Evolutionary conservation across 495 filamentous ascomycete genomes (phyloP).

Genomic region (Xylaria intraflava): DNA sequence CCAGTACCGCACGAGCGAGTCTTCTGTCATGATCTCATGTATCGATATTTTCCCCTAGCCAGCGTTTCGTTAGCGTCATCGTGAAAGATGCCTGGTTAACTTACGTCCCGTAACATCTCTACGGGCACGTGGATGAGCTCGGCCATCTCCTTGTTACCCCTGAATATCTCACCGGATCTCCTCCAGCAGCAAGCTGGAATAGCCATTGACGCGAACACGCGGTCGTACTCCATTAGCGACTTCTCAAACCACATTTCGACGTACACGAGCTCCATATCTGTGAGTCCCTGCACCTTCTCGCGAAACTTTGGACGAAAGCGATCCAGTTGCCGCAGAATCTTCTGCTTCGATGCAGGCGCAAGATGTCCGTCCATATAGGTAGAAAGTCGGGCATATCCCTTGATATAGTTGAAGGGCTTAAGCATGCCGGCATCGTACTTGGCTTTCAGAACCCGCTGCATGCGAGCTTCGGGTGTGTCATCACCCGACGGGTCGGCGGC

Average conservation of each 20-base stretch:
- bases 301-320: conserved; percentile 92
- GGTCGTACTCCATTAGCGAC: conserved; percentile 92
- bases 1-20: conserved; percentile 94
- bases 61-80: background rate
- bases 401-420: conserved; percentile 96
- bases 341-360: conserved; percentile 67
- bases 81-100: conserved; percentile 26
- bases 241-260: conserved; percentile 99
- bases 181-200: conserved; percentile 98
- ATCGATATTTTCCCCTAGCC: conserved; percentile 83
- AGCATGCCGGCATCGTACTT: conserved; percentile 93
- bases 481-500: conserved; percentile 91
- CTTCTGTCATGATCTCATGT: conserved; percentile 92
- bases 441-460: conserved; percentile 89
- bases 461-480: conserved; percentile 84
- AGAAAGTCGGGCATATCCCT: conserved; percentile 83
- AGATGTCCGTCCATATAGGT: conserved; percentile 87
- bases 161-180: conserved; percentile 92
- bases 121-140: conserved; percentile 91
- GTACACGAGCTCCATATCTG: conserved; percentile 83
- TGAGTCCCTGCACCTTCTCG: conserved; percentile 84
- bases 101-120: conserved; percentile 82
- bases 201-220: conserved; percentile 98
- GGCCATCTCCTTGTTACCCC: conserved; percentile 98
- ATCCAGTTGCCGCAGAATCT: conserved; percentile 84